Conservation (phyloP, 345 rosid species). For the Syzygium jambos region DNA sequence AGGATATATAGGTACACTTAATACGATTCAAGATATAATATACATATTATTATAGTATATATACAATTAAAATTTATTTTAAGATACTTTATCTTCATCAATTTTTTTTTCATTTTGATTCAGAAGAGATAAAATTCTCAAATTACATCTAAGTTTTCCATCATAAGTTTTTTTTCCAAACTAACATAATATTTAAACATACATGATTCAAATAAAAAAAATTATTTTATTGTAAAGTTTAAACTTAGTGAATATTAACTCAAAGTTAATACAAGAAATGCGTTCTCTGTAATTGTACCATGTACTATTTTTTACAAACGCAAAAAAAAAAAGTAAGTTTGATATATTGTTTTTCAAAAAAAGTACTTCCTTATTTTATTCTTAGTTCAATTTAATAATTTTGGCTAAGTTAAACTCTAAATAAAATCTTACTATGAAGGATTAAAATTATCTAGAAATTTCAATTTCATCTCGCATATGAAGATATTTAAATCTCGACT, state of each 20-base stretch:
- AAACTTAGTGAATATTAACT: not conserved
- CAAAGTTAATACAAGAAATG: not conserved
- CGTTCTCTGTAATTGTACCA: not conserved
- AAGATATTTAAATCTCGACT: not conserved
- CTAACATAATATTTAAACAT: not conserved
- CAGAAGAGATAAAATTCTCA: not conserved
- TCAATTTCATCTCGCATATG: not conserved
- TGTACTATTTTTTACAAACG: not conserved
- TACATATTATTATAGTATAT: not conserved
- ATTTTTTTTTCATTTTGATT: not conserved
- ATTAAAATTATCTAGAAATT: not conserved
- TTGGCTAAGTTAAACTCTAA: not conserved
- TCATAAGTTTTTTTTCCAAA: not conserved
- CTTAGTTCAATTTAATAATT: not conserved
- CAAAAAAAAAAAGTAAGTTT: not conserved
- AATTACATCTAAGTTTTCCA: not conserved
- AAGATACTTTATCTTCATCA: not conserved
- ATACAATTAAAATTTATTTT: not conserved
- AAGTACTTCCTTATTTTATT: not conserved
- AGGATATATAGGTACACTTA: not conserved
- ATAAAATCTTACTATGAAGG: not conserved
- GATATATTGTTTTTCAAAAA: not conserved
- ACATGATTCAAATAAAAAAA: not conserved
- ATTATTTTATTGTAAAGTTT: not conserved
- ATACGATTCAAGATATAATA: not conserved